phyloP scores from a whole-genome alignment of 2,329 filamentous ascomycete genomes.

The Botryosphaeria dothidea region DNA sequence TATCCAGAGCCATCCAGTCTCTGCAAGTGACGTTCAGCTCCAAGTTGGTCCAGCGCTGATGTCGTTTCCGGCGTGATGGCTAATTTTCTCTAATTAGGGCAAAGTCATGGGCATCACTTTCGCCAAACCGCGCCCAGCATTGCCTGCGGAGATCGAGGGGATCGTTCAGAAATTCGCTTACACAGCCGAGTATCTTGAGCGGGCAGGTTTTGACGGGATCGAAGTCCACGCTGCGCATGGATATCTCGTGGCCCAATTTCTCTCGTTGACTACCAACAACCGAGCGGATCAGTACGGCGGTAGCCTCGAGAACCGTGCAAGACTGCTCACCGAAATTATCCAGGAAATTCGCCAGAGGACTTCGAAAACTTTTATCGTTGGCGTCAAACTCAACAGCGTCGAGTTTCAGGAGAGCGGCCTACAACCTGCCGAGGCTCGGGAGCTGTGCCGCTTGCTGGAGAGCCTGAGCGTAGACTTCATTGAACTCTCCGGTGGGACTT shows the following conservation, averaged over 20 bases:
- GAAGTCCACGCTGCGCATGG: slow-evolving; percentile 40
- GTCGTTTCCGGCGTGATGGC: no score
- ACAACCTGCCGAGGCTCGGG: slow-evolving; percentile 48
- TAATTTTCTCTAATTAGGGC: no score
- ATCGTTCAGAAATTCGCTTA: slow-evolving; percentile 63
- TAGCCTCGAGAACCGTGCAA: slow-evolving; percentile 44
- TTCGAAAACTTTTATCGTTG: slow-evolving; percentile 46
- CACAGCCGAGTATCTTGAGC: slow-evolving; percentile 57
- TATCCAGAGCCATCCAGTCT: slow-evolving; percentile 48
- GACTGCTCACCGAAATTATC: slow-evolving; percentile 49
- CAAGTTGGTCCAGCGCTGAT: no score
- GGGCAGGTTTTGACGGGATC: slow-evolving; percentile 51
- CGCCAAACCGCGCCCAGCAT: slow-evolving; percentile 48
- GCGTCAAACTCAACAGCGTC: slow-evolving; percentile 54
- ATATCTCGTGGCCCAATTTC: slow-evolving; percentile 39
- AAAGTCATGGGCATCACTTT: slow-evolving; percentile 34
- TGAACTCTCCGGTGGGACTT: slow-evolving; percentile 64
- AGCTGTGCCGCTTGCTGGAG: slow-evolving; percentile 51
- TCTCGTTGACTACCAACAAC: slow-evolving; percentile 34
- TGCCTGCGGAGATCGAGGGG: slow-evolving; percentile 50
- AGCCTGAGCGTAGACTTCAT: slow-evolving; percentile 66
- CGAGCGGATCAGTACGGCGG: slow-evolving; percentile 41
- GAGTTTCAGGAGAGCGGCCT: slow-evolving; percentile 39
- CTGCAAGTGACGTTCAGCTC: slow-evolving; percentile 48
- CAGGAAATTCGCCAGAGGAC: slow-evolving; percentile 39